These are phyloP conservation scores for Fistulinella prunicolor DNA, from an alignment of 768 basidiomycete genomes.

Conservation along the genomic window DNA sequence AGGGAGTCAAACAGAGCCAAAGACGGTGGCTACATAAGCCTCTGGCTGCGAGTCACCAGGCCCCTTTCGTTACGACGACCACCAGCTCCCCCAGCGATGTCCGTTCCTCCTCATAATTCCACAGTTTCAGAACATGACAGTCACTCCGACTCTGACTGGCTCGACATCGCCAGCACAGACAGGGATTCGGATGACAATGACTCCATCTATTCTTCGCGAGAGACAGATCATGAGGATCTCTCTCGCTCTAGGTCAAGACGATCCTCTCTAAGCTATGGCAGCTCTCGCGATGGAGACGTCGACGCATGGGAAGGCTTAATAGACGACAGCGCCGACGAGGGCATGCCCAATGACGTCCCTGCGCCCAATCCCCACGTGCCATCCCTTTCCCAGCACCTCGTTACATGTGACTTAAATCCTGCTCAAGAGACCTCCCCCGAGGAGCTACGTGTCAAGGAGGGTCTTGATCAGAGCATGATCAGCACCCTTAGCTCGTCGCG, in stretches of 20 bases:
- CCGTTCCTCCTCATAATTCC: slow-evolving; percentile 39
- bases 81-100: slow-evolving; percentile 22
- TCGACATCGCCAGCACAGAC: slow-evolving; percentile 68
- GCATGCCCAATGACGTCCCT: slow-evolving; percentile 22
- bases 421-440: slow-evolving; percentile 44
- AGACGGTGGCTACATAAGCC: slow-evolving; percentile 26
- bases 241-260: slow-evolving; percentile 57
- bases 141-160: slow-evolving; percentile 81
- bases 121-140: slow-evolving; percentile 61
- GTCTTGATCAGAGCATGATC: slow-evolving; percentile 78
- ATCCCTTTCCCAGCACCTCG: slow-evolving; percentile 15
- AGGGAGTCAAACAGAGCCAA: slow-evolving; percentile 28
- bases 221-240: slow-evolving; percentile 58
- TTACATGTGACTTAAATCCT: slow-evolving; percentile 27
- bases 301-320: slow-evolving; percentile 79
- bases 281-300: slow-evolving; percentile 65
- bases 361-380: slow-evolving; percentile 23
- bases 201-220: slow-evolving; percentile 53
- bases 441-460: slow-evolving; percentile 68
- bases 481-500: slow-evolving; percentile 76
- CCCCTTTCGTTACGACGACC: slow-evolving; percentile 32
- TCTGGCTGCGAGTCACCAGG: slow-evolving; percentile 10
- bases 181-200: slow-evolving; percentile 67
- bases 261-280: slow-evolving; percentile 67
- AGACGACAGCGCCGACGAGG: slow-evolving; percentile 58